phyloP scores from a whole-genome alignment of 176 grass and related monocot species.

The Carex myosuroides region DNA sequence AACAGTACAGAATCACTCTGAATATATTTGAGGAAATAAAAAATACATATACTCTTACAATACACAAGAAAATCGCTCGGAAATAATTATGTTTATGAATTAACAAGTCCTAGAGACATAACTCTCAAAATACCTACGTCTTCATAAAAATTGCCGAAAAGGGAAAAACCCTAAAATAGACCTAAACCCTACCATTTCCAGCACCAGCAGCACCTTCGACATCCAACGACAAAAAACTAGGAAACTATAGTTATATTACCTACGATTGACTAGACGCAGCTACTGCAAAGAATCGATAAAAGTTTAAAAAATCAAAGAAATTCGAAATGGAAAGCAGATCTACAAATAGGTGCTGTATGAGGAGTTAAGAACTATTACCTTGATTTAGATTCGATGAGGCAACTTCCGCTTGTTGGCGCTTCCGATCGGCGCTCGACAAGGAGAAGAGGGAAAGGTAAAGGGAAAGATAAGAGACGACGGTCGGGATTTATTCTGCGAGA shows the following conservation, averaged over 20 bases:
- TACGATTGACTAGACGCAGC: not conserved
- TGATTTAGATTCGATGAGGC: not conserved
- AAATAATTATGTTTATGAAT: not conserved
- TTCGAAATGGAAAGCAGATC: conserved; percentile 15
- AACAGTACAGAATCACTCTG: not conserved
- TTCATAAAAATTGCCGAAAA: not conserved
- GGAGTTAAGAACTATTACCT: not conserved
- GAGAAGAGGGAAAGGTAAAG: not conserved
- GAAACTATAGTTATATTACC: not conserved
- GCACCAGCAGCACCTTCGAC: not conserved
- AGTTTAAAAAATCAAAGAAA: not conserved
- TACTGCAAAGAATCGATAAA: not conserved
- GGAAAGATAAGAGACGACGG: not conserved
- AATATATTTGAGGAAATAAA: not conserved
- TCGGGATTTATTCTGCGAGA: conserved; percentile 4
- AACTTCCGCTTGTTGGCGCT: not conserved
- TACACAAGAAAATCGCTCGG: not conserved
- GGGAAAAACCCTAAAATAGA: conserved; percentile 15
- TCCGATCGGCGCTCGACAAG: not conserved
- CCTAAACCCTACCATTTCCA: conserved; percentile 16
- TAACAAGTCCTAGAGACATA: not conserved
- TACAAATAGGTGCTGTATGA: not conserved
- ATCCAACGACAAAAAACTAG: not conserved
- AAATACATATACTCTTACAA: not conserved
- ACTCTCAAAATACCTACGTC: not conserved